Conservation (phyloP, 2,329 filamentous ascomycete genomes). For the Scedosporium aurantiacum region DNA sequence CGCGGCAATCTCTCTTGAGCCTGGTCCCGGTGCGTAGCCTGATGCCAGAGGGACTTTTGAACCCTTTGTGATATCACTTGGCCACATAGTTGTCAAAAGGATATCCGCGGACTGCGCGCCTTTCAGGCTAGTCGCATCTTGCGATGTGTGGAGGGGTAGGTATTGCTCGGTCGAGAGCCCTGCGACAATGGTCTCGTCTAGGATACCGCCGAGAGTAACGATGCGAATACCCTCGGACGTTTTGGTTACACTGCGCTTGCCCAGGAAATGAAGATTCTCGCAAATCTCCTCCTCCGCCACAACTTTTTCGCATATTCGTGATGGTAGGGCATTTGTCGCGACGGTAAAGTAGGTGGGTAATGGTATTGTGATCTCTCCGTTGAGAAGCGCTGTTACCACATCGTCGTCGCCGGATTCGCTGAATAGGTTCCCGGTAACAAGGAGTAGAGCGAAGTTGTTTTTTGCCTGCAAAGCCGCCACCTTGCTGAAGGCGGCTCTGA, state of each 20-base stretch:
- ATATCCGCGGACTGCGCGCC: slow-evolving; percentile 77
- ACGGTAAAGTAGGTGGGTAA: slow-evolving; percentile 87
- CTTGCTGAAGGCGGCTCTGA: slow-evolving; percentile 68
- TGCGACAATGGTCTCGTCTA: slow-evolving; percentile 49
- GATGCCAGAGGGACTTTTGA: slow-evolving; percentile 47
- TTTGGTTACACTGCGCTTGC: slow-evolving; percentile 76
- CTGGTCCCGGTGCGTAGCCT: slow-evolving; percentile 11
- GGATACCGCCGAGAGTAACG: slow-evolving; percentile 68
- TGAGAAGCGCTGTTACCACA: slow-evolving; percentile 40
- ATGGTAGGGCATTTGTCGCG: slow-evolving; percentile 61
- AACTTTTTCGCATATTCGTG: slow-evolving; percentile 59
- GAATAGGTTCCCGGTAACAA: slow-evolving; percentile 79
- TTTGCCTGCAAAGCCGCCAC: slow-evolving; percentile 71
- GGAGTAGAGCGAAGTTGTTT: slow-evolving; percentile 76
- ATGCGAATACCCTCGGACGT: slow-evolving; percentile 84
- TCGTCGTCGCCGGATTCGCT: slow-evolving; percentile 46
- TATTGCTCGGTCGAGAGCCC: slow-evolving; percentile 61
- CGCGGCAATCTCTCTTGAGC: slow-evolving; percentile 62
- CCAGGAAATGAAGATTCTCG: slow-evolving; percentile 82
- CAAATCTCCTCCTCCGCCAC: slow-evolving; percentile 66
- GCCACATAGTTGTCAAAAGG: slow-evolving; percentile 80
- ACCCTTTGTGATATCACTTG: slow-evolving; percentile 56
- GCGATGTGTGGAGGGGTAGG: slow-evolving; percentile 64
- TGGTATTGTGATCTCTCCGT: slow-evolving; percentile 62
- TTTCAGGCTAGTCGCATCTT: slow-evolving; percentile 64